Evolutionary conservation across 129 eudicot genomes (phyloP), one percentile per base, ranked within the genome.

Genomic region (Helianthus tuberosus): DNA sequence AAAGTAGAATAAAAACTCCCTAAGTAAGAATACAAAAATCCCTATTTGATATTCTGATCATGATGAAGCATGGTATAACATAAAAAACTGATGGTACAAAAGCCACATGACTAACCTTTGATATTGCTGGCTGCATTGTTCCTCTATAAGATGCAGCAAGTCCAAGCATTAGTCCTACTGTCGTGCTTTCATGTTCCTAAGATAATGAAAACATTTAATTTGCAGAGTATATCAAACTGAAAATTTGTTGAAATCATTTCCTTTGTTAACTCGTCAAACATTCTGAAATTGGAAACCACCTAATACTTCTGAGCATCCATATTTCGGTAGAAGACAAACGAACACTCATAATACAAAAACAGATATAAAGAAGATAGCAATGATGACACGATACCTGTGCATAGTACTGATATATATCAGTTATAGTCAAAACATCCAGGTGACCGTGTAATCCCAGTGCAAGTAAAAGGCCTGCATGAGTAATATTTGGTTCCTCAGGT

Each of bases 81-180:
- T 29, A 29, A 53, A 44, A 64, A 65, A 66, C 46, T 66, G 38
- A 67, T 67, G 59, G 14, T 36, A 67, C 69, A 60, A 60, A 69
- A 48, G 41, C 47, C 53, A 49, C 29, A 47, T 20, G 53, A 43
- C 55, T 35, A 64, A 90, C 98, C 98, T 91, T 94, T 63, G 96
- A 90, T 72, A 94, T 84, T 29, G 97, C 91, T 32, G 97, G 97
- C 75, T 90, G 89, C 99, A 94, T 88, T 55, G 99, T 90, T 71
- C 99, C 99, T 81, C 97, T 83, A 67, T 88, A 85, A 69, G 99
- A 94, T 77, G 99, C 99, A 64, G 99, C 97, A 64, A 94, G 96
- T 72, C 99, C 99, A 83, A 94, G 92, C 99, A 94, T 94, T 65
- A 94, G 75, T 73, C 97, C 99, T 25, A 89, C 96, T 9, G 97